Evolutionary conservation across 306 rosid genomes (phyloP), one percentile per base, ranked within the genome.

Genomic region (Cicer chorassanicum): DNA sequence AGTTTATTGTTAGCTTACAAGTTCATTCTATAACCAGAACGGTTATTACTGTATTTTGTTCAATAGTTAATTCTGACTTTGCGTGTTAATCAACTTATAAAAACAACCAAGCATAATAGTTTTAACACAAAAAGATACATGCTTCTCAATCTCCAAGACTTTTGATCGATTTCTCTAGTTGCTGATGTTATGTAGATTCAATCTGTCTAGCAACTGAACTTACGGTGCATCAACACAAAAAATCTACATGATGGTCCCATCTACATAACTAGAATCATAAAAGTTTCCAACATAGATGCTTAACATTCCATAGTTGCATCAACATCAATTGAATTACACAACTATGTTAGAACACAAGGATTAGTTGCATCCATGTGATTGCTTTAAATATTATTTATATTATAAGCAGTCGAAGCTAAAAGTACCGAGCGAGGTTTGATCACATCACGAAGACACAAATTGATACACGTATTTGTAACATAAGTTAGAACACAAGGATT

Each of bases 251-350:
- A 9, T 21, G 24, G 24, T 51, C 68, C 49, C n/a, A 65, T 21
- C 41, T 12, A 51, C 42, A 73, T 49, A 50, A 49, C 45, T 24
- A 82, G 39, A 24, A 24, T 54, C 86, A 49, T 41, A 46, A 29
- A 55, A 5, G 24, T 19, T 64, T 71, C 45, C 1, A 1, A 24
- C 3, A 9, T 21, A 12, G 42, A 65, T 48, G 70, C 51, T 46
- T 38, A 53, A 50, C 56, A 61, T 75, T 68, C 57, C 63, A 62
- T 41, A 39, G 71, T 41, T 69, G 74, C 51, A 59, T 11, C 73
- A 54, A 3, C 46, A 43, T 67, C 43, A 46, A 44, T 34, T 12
- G 71, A 63, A 45, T 36, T 60, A 29, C 6, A 60, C 61, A 46
- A 67, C 69, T 51, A 39, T 50, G 41, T 29, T 29, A 49, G 65